Base-by-base conservation (phyloP, 2,329 filamentous ascomycete genomes). In the Fusarium nanum region DNA sequence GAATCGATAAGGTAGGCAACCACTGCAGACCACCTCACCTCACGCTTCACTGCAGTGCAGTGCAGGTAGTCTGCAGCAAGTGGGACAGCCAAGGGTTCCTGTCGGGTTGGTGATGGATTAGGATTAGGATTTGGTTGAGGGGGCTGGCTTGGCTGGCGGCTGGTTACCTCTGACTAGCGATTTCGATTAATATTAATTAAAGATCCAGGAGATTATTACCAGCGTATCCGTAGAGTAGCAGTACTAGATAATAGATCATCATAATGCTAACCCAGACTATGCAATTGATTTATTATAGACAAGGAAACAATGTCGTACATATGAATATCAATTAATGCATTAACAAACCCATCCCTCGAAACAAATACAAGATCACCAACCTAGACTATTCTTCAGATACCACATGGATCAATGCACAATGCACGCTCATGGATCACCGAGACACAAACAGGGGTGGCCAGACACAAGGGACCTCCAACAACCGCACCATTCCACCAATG, bases 401-500 rank as follows among this genome's bases (percentile, higher is more conserved):
- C 20, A 60, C 53, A 65, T 58, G 58, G 58, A 64, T 68, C 44
- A 48, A 52, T 52, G 49, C 49, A 27, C 49, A 20, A 13, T 34
- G 20, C 49, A 40, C 18, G 25, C 22, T 52, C 22, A 20, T 20
- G 45, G 44, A 53, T 60, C 49, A 64, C 16, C n/a, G 20, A 44
- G 25, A 32, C 32, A 58, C 22, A 37, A 23, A 18, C 27, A 49
- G 58, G 59, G 42, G 44, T 44, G 55, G 40, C 13, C 53, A 56
- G 56, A 59, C 45, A 46, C 42, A 42, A 67, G 64, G 64, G 64
- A 73, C 72, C 68, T 73, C 57, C 61, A 47, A 67, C 69, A 62
- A 60, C 52, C 64, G 64, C 52, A 54, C 58, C 56, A 63, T 48
- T 56, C 72, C 70, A 73, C 72, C 67, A 71, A 71, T 68, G 42